phyloP scores from a whole-genome alignment of 2,329 filamentous ascomycete genomes.

The Paecilomyces formosus region DNA sequence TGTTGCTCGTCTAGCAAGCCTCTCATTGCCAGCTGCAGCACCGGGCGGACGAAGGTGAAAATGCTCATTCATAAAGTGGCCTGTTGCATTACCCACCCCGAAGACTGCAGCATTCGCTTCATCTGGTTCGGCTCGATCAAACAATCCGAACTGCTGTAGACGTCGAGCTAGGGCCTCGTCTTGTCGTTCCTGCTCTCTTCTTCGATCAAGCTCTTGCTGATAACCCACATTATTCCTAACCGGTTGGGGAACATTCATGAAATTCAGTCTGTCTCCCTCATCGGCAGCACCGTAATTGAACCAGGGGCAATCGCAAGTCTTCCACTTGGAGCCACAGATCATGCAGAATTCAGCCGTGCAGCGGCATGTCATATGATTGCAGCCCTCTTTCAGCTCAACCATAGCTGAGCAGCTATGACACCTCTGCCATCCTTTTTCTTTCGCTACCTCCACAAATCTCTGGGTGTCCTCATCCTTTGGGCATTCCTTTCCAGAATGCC shows the following conservation, averaged over 20 bases:
- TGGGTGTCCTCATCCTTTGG: slow-evolving; percentile 44
- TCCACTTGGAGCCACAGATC: slow-evolving; percentile 75
- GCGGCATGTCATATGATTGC: slow-evolving; percentile 81
- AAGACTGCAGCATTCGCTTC: neutral
- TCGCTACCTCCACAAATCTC: slow-evolving; percentile 53
- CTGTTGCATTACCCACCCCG: slow-evolving; percentile 1
- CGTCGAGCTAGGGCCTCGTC: slow-evolving; percentile 47
- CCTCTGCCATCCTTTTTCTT: slow-evolving; percentile 66
- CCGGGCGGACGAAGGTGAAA: neutral
- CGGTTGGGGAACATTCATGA: slow-evolving; percentile 42
- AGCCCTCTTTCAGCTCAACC: slow-evolving; percentile 75
- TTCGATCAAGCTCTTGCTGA: slow-evolving; percentile 43
- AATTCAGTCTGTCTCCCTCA: slow-evolving; percentile 47
- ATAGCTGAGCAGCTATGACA: slow-evolving; percentile 71
- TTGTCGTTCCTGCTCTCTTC: slow-evolving; percentile 41
- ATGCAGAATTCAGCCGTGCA: slow-evolving; percentile 84
- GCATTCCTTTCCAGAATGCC: slow-evolving; percentile 64
- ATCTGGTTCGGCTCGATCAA: neutral
- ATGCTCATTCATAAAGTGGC: slow-evolving; percentile 2
- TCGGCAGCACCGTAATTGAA: slow-evolving; percentile 55
- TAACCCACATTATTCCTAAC: slow-evolving; percentile 22
- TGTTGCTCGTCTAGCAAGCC: neutral
- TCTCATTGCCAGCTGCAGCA: neutral
- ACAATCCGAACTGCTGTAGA: slow-evolving; percentile 29
- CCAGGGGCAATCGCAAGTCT: slow-evolving; percentile 73